phyloP scores from a whole-genome alignment of 129 eudicot genomes.

The Flaveria brownii region DNA sequence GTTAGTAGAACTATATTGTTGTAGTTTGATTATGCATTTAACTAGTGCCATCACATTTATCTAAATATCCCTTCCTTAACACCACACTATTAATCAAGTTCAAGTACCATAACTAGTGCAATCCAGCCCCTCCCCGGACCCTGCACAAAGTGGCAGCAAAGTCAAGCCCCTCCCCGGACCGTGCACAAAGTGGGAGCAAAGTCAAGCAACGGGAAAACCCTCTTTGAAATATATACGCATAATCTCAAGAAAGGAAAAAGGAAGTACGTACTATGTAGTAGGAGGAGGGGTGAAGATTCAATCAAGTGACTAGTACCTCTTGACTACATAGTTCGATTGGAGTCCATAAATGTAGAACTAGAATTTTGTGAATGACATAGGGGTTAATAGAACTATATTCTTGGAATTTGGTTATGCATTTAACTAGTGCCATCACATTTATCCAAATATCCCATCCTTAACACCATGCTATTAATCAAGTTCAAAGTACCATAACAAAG shows the following conservation, averaged over 20 bases:
- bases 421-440: slow-evolving; percentile 11
- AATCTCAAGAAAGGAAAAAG: background rate
- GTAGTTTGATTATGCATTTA: no score
- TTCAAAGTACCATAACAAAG: slow-evolving; percentile 8
- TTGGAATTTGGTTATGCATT: background rate
- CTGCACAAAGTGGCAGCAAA: no score
- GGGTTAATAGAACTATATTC: background rate
- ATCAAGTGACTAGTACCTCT: background rate
- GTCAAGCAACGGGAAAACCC: background rate
- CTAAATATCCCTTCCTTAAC: no score
- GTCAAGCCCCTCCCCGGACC: background rate
- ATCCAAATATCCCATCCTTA: background rate
- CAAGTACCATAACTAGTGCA: no score
- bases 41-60: no score
- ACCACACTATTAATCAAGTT: no score
- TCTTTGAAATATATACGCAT: no score
- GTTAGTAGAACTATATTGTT: no score
- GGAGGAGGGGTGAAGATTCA: background rate
- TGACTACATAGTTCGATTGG: background rate
- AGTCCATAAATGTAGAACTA: background rate
- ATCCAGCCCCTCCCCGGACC: no score
- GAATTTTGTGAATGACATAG: background rate
- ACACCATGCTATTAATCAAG: background rate
- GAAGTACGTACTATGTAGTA: background rate
- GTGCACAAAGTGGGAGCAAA: no score